These are phyloP conservation scores for Scheffersomyces amazonensis DNA, from an alignment of 805 yeast species.

Conservation along the genomic window DNA sequence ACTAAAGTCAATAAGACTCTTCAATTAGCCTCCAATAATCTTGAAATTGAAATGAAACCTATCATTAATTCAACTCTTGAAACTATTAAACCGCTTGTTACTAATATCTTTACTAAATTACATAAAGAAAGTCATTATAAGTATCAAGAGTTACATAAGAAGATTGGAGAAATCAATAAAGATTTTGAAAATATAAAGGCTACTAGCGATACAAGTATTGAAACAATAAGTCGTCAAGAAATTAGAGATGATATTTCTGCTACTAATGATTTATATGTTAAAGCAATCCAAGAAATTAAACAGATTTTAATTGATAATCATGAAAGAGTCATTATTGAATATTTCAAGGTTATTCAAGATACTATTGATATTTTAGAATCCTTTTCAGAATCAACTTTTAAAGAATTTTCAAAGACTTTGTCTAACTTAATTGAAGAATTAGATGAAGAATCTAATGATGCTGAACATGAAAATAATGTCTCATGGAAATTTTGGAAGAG, in stretches of 20 bases:
- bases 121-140: slow-evolving; percentile 26
- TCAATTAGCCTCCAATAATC: slow-evolving; percentile 28
- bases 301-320: slow-evolving; percentile 22
- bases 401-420: slow-evolving; percentile 61
- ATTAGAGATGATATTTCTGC: slow-evolving; percentile 31
- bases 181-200: slow-evolving; percentile 29
- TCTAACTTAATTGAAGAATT: slow-evolving; percentile 29
- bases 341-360: slow-evolving; percentile 31
- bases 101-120: slow-evolving; percentile 21
- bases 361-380: slow-evolving; percentile 70
- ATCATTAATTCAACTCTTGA: slow-evolving; percentile 21
- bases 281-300: slow-evolving; percentile 19
- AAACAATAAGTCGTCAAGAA: slow-evolving; percentile 29
- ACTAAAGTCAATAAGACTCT: slow-evolving; percentile 30
- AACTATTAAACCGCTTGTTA: slow-evolving; percentile 19
- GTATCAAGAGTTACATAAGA: slow-evolving; percentile 27
- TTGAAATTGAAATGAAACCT: slow-evolving; percentile 30
- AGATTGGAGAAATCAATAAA: slow-evolving; percentile 29
- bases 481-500: slow-evolving; percentile 58
- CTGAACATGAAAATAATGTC: no score
- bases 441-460: slow-evolving; percentile 13
- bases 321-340: slow-evolving; percentile 21
- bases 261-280: slow-evolving; percentile 21
- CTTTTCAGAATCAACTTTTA: slow-evolving; percentile 65
- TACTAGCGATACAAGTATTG: slow-evolving; percentile 12